Evolutionary conservation across 768 basidiomycete species (phyloP).

Genomic region (Boletus rubroflammeus): DNA sequence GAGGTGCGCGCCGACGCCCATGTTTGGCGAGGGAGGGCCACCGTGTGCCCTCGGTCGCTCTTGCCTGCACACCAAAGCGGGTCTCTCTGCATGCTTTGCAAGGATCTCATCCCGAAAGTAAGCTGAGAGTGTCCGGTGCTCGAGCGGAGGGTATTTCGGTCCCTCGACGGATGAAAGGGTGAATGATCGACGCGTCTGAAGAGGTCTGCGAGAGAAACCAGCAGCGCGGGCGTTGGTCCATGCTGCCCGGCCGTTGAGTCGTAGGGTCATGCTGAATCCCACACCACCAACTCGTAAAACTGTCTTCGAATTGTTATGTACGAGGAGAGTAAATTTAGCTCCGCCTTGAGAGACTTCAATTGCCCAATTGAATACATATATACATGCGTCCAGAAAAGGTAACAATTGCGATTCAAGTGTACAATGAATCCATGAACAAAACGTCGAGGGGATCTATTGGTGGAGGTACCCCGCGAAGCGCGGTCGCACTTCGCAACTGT

Average conservation of each 20-base stretch:
- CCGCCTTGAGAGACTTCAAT: neutral
- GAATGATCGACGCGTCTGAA: constrained; percentile 27
- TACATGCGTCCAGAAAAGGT: neutral
- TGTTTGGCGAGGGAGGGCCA: constrained; percentile 54
- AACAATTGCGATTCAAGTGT: constrained; percentile 6
- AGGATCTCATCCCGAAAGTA: constrained; percentile 62
- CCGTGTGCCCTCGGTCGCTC: constrained; percentile 58
- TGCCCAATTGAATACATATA: neutral
- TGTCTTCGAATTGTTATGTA: neutral
- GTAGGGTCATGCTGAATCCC: constrained; percentile 3
- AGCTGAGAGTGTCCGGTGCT: constrained; percentile 51
- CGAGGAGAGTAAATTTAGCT: neutral
- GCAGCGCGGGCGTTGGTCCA: neutral
- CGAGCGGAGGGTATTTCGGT: constrained; percentile 52
- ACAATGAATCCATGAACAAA: constrained; percentile 20
- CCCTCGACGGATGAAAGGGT: constrained; percentile 57
- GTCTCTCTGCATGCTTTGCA: constrained; percentile 41
- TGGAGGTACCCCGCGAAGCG: neutral
- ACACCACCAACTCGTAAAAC: neutral
- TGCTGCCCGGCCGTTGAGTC: neutral
- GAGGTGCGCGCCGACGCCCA: constrained; percentile 47
- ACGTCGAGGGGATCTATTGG: constrained; percentile 7
- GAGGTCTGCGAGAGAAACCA: constrained; percentile 2
- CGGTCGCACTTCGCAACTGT: neutral
- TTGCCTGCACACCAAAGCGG: constrained; percentile 62